Base-by-base conservation (phyloP, 345 rosid species). In the Brassica cretica region DNA sequence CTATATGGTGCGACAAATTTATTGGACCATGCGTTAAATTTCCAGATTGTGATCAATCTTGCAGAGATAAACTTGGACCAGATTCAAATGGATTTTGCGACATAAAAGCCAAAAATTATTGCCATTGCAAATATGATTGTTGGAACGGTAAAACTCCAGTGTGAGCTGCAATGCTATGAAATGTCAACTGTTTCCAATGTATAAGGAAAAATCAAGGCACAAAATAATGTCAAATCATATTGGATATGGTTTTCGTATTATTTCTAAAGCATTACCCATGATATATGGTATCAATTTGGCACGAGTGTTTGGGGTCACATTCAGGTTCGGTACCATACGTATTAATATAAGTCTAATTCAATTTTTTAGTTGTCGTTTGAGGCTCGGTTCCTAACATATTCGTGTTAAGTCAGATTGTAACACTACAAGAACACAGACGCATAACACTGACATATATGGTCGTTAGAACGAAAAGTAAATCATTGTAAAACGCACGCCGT, bases 11-110 rank as follows among this genome's bases (percentile, higher is more conserved):
- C 15, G 24, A 24, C n/a, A 2, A 3, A 59, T 21, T 21, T 5
- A 12, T 59, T 59, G 64, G 64, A 24, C 64, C 64, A 25, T 59
- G 64, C 30, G n/a, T 0, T 4, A 59, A 59, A 59, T 59, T 59
- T 59, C 64, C 64, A 59, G 64, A 59, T 59, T 59, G 64, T 59
- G 64, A 59, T 59, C n/a, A 25, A 24, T 59, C 32, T 21, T 59
- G 64, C 64, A 59, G 14, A 59, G 64, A 59, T 9, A 59, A 59
- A 59, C 32, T 59, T 59, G 64, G 64, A 59, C 64, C 64, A 59
- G 32, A 59, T 59, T 9, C 64, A 59, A 21, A 9, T 59, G 64
- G 64, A 30, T 59, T 59, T 59, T 24, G 64, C 64, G 32, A 59
- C 64, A 9, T 9, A 21, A 59, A 59, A 59, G 32, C 32, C n/a